These are phyloP conservation scores for Penicillium alfredii DNA, from an alignment of 495 filamentous ascomycete genomes.

Conservation along the genomic window DNA sequence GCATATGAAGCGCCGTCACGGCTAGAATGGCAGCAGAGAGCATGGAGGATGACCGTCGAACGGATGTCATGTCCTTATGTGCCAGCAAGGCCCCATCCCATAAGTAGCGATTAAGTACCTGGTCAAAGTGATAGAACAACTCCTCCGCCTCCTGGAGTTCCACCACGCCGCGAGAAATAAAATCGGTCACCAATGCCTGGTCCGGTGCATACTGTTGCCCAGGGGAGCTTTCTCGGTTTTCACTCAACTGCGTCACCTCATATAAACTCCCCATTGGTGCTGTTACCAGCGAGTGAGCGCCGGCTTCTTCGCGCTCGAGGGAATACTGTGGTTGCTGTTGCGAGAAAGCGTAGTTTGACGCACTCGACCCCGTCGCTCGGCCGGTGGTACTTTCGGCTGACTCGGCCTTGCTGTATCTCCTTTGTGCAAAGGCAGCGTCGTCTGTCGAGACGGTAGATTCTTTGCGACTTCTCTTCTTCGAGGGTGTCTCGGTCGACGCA, in stretches of 20 bases:
- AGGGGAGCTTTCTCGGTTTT: slow-evolving; percentile 36
- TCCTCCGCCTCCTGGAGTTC: slow-evolving; percentile 45
- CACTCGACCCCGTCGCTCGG: slow-evolving; percentile 11
- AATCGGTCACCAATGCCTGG: slow-evolving; percentile 42
- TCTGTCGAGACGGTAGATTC: slow-evolving; percentile 38
- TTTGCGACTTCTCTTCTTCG: slow-evolving; percentile 34
- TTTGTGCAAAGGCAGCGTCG: slow-evolving; percentile 16
- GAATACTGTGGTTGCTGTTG: slow-evolving; percentile 35
- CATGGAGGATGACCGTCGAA: slow-evolving; percentile 46
- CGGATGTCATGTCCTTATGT: slow-evolving; percentile 38
- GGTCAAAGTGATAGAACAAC: slow-evolving; percentile 45
- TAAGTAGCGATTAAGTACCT: slow-evolving; percentile 48
- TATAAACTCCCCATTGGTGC: slow-evolving; percentile 56
- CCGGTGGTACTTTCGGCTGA: slow-evolving; percentile 10
- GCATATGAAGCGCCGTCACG: slow-evolving; percentile 49
- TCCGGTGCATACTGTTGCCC: slow-evolving; percentile 32
- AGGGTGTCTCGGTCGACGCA: slow-evolving; percentile 30
- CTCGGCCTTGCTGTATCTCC: slow-evolving; percentile 13
- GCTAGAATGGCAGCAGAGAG: slow-evolving; percentile 46
- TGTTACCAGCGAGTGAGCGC: slow-evolving; percentile 41
- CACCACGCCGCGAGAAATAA: slow-evolving; percentile 46
- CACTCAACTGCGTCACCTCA: slow-evolving; percentile 53
- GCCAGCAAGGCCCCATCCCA: slow-evolving; percentile 46
- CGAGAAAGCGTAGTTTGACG: slow-evolving; percentile 16
- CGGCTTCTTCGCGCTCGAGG: slow-evolving; percentile 39